Percentiles rank a stretch among this genome's conserved stretches.
Evolutionary conservation across 164 flowering plant species (phyloP).

Genomic region (Vitis vinifera): ASM3070453v1 NC_081806.1:1592501-1593000

Average conservation of each 20-base stretch:
- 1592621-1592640: slow-evolving; percentile 50
- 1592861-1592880: too few relatives aligned
- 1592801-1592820: slow-evolving; percentile 41
- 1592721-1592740: too few relatives aligned
- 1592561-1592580: slow-evolving; percentile 28
- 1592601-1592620: slow-evolving; percentile 32
- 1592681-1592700: slow-evolving; percentile 39
- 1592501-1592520: neutral
- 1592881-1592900: too few relatives aligned
- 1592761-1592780: slow-evolving; percentile 50
- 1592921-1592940: too few relatives aligned
- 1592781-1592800: slow-evolving; percentile 43
- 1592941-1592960: too few relatives aligned
- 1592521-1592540: neutral
- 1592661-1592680: slow-evolving; percentile 65
- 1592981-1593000: too few relatives aligned
- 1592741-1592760: slow-evolving; percentile 13
- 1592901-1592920: too few relatives aligned
- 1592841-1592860: too few relatives aligned
- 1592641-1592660: slow-evolving; percentile 84
- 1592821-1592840: slow-evolving; percentile 24
- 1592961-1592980: too few relatives aligned
- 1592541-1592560: slow-evolving; percentile 25
- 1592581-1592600: slow-evolving; percentile 30
- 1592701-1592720: slow-evolving; percentile 32